phyloP scores from a whole-genome alignment of 495 filamentous ascomycete genomes.

The Viridothelium virens region DNA sequence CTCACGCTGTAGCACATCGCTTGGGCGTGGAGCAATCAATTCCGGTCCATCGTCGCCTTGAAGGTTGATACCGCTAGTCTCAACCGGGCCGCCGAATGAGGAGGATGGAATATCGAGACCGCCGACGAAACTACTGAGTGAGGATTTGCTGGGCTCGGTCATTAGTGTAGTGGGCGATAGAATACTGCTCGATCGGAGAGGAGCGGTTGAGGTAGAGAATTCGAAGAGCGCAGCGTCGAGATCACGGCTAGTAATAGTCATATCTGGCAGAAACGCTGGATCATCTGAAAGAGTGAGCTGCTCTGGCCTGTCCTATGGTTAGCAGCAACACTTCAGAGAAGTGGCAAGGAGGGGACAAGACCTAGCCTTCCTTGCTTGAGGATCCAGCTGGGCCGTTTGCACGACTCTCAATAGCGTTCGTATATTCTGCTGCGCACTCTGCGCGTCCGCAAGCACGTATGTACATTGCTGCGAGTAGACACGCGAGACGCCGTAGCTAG shows the following conservation, averaged over 20 bases:
- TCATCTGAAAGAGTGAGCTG: constrained; percentile 77
- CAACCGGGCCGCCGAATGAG: constrained; percentile 24
- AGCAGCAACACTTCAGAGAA: neutral
- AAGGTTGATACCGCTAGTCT: constrained; percentile 33
- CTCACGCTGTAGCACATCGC: constrained; percentile 15
- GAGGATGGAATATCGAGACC: constrained; percentile 30
- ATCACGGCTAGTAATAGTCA: constrained; percentile 49
- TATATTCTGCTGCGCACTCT: constrained; percentile 68
- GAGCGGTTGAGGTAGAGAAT: constrained; percentile 25
- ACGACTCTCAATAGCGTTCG: constrained; percentile 51
- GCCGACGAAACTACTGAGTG: constrained; percentile 22
- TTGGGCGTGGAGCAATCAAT: constrained; percentile 17
- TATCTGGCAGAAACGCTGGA: constrained; percentile 73
- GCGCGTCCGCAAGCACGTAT: constrained; percentile 74
- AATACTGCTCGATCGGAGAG: constrained; percentile 32
- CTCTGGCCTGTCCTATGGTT: constrained; percentile 51
- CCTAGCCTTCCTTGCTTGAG: constrained; percentile 64
- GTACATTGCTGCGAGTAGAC: constrained; percentile 81
- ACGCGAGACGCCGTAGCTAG: constrained; percentile 69
- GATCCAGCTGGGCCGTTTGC: constrained; percentile 54
- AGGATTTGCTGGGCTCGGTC: constrained; percentile 33
- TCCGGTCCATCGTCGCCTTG: constrained; percentile 31
- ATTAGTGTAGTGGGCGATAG: constrained; percentile 30
- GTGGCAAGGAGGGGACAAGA: constrained; percentile 33
- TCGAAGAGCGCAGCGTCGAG: constrained; percentile 45